phyloP scores from a whole-genome alignment of 805 yeast genomes.

The Groenewaldozyma salmanticensis region DNA sequence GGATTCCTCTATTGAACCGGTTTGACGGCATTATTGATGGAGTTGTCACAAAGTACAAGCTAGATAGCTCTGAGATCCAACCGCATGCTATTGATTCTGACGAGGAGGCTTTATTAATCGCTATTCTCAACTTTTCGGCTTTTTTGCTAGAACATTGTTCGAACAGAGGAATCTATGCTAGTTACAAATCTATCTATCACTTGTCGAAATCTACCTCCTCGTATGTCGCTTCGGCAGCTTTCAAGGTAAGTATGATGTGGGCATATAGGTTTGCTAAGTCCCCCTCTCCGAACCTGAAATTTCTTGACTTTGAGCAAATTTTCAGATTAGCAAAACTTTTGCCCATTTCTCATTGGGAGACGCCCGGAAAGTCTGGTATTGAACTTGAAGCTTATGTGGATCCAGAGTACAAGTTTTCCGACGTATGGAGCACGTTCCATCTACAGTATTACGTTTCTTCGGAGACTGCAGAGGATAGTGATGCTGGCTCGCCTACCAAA shows the following conservation, averaged over 20 bases:
- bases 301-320: slow-evolving; percentile 38
- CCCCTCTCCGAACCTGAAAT: slow-evolving; percentile 33
- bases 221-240: slow-evolving; percentile 47
- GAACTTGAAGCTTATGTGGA: slow-evolving; percentile 19
- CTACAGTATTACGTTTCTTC: slow-evolving; percentile 21
- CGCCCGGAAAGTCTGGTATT: slow-evolving; percentile 16
- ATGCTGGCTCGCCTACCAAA: not conserved
- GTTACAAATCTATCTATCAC: slow-evolving; percentile 48
- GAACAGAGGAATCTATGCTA: slow-evolving; percentile 58
- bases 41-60: slow-evolving; percentile 43
- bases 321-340: slow-evolving; percentile 44
- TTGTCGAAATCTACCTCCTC: slow-evolving; percentile 53
- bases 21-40: slow-evolving; percentile 59
- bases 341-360: slow-evolving; percentile 31
- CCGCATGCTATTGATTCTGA: slow-evolving; percentile 35
- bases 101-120: slow-evolving; percentile 40
- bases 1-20: slow-evolving; percentile 68
- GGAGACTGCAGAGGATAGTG: not conserved
- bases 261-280: slow-evolving; percentile 50
- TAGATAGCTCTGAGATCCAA: slow-evolving; percentile 37
- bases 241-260: slow-evolving; percentile 49
- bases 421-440: slow-evolving; percentile 17
- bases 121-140: slow-evolving; percentile 53
- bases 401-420: slow-evolving; percentile 15
- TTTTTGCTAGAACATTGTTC: slow-evolving; percentile 59